Percentiles rank a stretch among this genome's conserved stretches.
phyloP scores from a whole-genome alignment of 805 yeast genomes.

The Candida dajiaensis region DNA sequence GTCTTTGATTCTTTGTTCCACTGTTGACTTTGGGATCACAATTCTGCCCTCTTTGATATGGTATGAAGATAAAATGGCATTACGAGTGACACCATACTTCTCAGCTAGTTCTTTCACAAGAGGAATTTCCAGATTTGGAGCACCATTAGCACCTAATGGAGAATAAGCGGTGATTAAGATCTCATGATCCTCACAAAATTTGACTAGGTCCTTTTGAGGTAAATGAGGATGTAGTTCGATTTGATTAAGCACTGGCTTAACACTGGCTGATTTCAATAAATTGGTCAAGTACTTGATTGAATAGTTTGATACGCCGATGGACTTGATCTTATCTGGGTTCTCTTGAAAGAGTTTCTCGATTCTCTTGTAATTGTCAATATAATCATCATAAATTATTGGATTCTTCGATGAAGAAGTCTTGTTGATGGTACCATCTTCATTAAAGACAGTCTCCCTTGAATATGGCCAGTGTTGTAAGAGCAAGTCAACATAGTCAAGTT shows the following conservation, averaged over 20 bases:
- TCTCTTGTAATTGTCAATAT: slow-evolving; percentile 2
- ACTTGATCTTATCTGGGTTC: slow-evolving; percentile 42
- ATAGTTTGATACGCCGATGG: slow-evolving; percentile 68
- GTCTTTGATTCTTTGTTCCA: slow-evolving; percentile 48
- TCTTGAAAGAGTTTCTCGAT: slow-evolving; percentile 35
- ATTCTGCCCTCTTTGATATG: slow-evolving; percentile 55
- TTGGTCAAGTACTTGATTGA: slow-evolving; percentile 43
- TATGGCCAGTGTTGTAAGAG: slow-evolving; percentile 43
- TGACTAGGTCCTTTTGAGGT: slow-evolving; percentile 54
- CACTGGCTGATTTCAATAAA: slow-evolving; percentile 37
- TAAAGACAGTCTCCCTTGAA: not conserved
- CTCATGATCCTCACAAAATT: slow-evolving; percentile 38
- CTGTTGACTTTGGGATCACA: slow-evolving; percentile 65
- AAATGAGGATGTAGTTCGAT: slow-evolving; percentile 65
- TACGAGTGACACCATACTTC: slow-evolving; percentile 46
- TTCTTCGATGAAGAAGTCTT: slow-evolving; percentile 16
- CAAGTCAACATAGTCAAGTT: slow-evolving; percentile 49
- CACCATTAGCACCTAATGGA: slow-evolving; percentile 62
- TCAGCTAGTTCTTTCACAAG: slow-evolving; percentile 45
- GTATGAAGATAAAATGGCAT: slow-evolving; percentile 57
- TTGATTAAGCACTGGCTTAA: slow-evolving; percentile 57
- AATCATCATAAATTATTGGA: slow-evolving; percentile 25
- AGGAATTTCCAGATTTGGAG: slow-evolving; percentile 52
- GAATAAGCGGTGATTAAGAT: slow-evolving; percentile 54
- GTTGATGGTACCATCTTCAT: slow-evolving; percentile 43